Percentiles rank a stretch among this genome's conserved stretches.
Evolutionary conservation across 768 basidiomycete genomes (phyloP).

Genomic region (Boletus sensibilis): DNA sequence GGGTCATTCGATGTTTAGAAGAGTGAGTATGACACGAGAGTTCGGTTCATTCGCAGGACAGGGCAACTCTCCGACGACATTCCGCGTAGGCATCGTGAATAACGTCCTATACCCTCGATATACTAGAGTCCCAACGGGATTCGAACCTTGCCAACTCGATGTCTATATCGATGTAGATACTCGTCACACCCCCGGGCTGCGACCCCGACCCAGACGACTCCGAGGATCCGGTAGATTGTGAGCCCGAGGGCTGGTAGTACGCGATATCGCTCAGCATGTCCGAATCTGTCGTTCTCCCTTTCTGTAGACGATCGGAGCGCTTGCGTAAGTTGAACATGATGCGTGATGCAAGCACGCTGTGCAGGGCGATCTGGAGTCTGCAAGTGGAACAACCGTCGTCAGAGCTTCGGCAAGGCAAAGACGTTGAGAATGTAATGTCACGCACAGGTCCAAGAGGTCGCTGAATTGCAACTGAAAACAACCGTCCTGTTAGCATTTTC

Average conservation of each 20-base stretch:
- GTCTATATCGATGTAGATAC: background rate
- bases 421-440: background rate
- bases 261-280: background rate
- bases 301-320: background rate
- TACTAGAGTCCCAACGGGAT: background rate
- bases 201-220: background rate
- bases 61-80: background rate
- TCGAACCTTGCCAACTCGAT: background rate
- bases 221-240: background rate
- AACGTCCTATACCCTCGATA: background rate
- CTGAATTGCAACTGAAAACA: constrained; percentile 5
- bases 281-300: background rate
- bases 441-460: constrained; percentile 3
- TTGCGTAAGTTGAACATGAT: constrained; percentile 15
- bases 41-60: background rate
- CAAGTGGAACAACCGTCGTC: background rate
- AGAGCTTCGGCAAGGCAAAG: background rate
- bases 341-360: constrained; percentile 11
- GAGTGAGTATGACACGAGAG: no score
- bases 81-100: background rate
- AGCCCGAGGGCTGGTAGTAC: background rate
- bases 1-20: no score
- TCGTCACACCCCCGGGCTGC: background rate
- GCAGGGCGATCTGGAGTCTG: constrained; percentile 6
- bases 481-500: background rate